Evolutionary conservation across 306 rosid genomes (phyloP).

Genomic region (Cicer pinnatifidum): DNA sequence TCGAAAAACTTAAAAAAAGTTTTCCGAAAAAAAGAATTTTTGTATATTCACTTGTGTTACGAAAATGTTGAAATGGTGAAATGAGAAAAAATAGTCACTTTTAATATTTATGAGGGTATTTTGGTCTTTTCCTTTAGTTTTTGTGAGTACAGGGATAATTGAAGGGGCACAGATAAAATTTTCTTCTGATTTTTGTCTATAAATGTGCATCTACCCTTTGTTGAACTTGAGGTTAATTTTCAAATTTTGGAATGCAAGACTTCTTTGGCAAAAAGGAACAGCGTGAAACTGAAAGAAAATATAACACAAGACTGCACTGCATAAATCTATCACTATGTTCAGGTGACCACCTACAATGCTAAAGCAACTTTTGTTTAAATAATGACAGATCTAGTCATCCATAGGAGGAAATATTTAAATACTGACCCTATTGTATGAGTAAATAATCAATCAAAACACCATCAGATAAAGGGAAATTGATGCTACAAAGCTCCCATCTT

Average conservation of each 20-base stretch:
- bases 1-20: too few species aligned
- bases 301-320: slow-evolving; percentile 5
- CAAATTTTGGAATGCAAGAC: slow-evolving; percentile 62
- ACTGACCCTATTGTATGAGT: neutral
- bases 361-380: neutral
- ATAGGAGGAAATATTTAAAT: neutral
- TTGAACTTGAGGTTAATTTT: too few species aligned
- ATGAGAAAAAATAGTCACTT: too few species aligned
- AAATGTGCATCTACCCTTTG: too few species aligned
- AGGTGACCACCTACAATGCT: slow-evolving; percentile 27
- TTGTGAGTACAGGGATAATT: too few species aligned
- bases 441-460: slow-evolving; percentile 15
- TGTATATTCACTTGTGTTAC: too few species aligned
- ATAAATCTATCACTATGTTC: neutral
- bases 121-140: too few species aligned
- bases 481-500: neutral
- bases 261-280: slow-evolving; percentile 73
- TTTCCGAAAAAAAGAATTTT: too few species aligned
- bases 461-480: neutral
- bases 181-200: too few species aligned
- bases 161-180: too few species aligned
- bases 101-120: too few species aligned
- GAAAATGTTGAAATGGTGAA: too few species aligned
- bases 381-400: slow-evolving; percentile 33
- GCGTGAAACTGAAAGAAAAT: slow-evolving; percentile 30